Evolutionary conservation across 2,329 filamentous ascomycete genomes (phyloP).

Genomic region (Waltergamsia citrina): DNA sequence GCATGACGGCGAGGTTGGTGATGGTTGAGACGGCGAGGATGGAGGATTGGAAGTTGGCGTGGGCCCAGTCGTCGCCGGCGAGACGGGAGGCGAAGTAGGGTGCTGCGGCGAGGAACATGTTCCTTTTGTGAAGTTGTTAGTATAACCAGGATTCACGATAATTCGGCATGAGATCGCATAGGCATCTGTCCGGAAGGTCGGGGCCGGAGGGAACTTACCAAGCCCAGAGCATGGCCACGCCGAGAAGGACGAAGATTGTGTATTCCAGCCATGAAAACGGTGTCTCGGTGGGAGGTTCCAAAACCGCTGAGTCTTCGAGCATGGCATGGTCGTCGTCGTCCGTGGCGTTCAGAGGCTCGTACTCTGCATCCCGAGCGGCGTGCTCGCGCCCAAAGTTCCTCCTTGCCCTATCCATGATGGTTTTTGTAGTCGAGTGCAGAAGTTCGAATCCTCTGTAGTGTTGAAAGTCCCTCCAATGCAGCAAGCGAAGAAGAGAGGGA

Average conservation of each 20-base stretch:
- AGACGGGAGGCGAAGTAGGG: slow-evolving; percentile 90
- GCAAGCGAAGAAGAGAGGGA: too few relatives aligned
- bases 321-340: slow-evolving; percentile 12
- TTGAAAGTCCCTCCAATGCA: too few relatives aligned
- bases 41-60: slow-evolving; percentile 78
- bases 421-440: background rate
- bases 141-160: slow-evolving; percentile 1
- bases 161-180: too few relatives aligned
- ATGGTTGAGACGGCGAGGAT: slow-evolving; percentile 81
- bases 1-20: slow-evolving; percentile 68
- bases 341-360: slow-evolving; percentile 18
- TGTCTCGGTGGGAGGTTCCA: slow-evolving; percentile 18
- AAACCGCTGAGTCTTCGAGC: slow-evolving; percentile 13
- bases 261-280: slow-evolving; percentile 85
- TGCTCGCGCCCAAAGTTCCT: slow-evolving; percentile 11
- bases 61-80: slow-evolving; percentile 62
- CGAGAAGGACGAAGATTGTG: slow-evolving; percentile 72
- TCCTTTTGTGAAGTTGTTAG: slow-evolving; percentile 44
- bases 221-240: slow-evolving; percentile 93
- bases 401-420: slow-evolving; percentile 16
- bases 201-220: slow-evolving; percentile 51
- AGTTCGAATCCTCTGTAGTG: too few relatives aligned
- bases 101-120: slow-evolving; percentile 94
- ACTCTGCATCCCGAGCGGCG: slow-evolving; percentile 15
- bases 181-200: background rate